Evolutionary conservation across 495 filamentous ascomycete genomes (phyloP).

Genomic region (Daldinia bambusicola): DNA sequence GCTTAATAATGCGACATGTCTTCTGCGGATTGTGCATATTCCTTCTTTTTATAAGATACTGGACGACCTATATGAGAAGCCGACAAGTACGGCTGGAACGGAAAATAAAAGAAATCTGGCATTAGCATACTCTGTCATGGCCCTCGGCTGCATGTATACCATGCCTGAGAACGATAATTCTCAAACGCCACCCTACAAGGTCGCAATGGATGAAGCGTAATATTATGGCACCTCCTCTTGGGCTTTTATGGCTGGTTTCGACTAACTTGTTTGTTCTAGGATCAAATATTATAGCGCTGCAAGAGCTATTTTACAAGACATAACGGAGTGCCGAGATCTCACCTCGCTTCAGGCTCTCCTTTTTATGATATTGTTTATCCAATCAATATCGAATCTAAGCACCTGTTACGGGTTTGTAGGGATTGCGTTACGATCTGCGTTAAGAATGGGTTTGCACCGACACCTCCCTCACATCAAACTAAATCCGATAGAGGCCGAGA

Average conservation of each 20-base stretch:
- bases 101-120: conserved; percentile 85
- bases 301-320: conserved; percentile 78
- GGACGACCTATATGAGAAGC: conserved; percentile 80
- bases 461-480: conserved; percentile 75
- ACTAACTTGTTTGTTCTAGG: conserved; percentile 56
- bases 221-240: conserved; percentile 16
- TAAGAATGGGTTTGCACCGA: conserved; percentile 90
- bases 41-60: conserved; percentile 84
- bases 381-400: conserved; percentile 88
- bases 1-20: conserved; percentile 81
- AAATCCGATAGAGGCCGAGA: conserved; percentile 84
- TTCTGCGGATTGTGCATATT: conserved; percentile 88
- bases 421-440: conserved; percentile 83
- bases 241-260: not conserved
- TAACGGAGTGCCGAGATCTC: conserved; percentile 91
- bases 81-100: conserved; percentile 72
- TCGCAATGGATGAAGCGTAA: conserved; percentile 83
- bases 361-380: conserved; percentile 93
- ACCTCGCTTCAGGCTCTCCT: conserved; percentile 84
- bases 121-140: conserved; percentile 82
- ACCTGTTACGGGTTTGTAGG: conserved; percentile 95
- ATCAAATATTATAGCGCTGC: conserved; percentile 86
- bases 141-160: conserved; percentile 86
- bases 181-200: conserved; percentile 64
- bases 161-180: conserved; percentile 57